phyloP scores from a whole-genome alignment of 208 protist species.

The Leishmania aethiopica region DNA sequence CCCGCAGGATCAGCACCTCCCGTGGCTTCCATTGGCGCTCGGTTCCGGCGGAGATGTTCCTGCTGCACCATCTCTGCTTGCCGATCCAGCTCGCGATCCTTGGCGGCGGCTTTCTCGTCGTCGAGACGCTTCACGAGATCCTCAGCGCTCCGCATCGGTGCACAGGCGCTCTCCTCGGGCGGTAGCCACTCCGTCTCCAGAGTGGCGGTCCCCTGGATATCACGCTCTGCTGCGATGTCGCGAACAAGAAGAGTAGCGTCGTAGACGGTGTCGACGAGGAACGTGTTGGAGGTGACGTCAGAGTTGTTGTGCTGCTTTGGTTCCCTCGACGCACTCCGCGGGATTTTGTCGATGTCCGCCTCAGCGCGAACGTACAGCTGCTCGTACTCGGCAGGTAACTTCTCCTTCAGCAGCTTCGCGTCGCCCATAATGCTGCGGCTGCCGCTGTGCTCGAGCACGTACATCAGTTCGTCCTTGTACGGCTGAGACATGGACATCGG shows the following conservation, averaged over 20 bases:
- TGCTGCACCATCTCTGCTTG: constrained; percentile 27
- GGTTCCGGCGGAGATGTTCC: constrained; percentile 28
- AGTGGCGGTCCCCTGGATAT: neutral
- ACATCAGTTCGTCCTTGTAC: constrained; percentile 78
- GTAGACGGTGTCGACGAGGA: constrained; percentile 48
- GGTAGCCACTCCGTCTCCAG: constrained; percentile 26
- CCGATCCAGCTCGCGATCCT: constrained; percentile 17
- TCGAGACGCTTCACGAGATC: constrained; percentile 38
- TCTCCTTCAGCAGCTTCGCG: constrained; percentile 47
- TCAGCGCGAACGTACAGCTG: constrained; percentile 35
- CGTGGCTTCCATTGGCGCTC: neutral
- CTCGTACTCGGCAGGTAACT: constrained; percentile 63
- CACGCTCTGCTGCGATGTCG: neutral
- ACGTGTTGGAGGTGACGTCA: constrained; percentile 27
- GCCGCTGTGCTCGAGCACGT: constrained; percentile 82
- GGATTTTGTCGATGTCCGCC: constrained; percentile 27
- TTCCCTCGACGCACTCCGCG: neutral
- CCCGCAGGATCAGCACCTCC: neutral
- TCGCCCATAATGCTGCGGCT: constrained; percentile 62
- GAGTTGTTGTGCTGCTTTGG: neutral
- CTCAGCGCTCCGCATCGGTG: constrained; percentile 33
- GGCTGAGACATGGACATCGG: constrained; percentile 76
- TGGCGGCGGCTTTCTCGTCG: constrained; percentile 8
- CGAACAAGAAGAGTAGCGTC: constrained; percentile 14
- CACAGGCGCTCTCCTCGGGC: constrained; percentile 9